A percentile compares a stretch with the other conserved stretches of the same genome.
These are phyloP conservation scores for Mrakia hoshinonis DNA, from an alignment of 768 basidiomycete genomes.

Conservation along the genomic window DNA sequence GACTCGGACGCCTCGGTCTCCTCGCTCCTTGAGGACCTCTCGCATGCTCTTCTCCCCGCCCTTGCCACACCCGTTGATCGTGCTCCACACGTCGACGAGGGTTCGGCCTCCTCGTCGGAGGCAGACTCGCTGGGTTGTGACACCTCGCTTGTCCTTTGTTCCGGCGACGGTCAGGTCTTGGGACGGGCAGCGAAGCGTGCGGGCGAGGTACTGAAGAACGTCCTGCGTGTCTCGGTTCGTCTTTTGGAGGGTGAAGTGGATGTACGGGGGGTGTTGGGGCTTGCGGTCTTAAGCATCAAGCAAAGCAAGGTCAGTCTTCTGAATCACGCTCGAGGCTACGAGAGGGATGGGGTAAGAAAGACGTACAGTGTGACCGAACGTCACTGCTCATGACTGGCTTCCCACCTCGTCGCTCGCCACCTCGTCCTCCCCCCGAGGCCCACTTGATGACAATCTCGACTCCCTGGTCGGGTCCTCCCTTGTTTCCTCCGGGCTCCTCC, in stretches of 20 bases:
- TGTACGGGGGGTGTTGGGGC: constrained; percentile 52
- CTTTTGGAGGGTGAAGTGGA: constrained; percentile 94
- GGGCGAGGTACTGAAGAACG: constrained; percentile 69
- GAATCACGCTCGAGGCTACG: no score
- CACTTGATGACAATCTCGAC: constrained; percentile 62
- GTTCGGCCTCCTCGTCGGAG: constrained; percentile 43
- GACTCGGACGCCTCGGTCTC: constrained; percentile 80
- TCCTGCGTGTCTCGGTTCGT: constrained; percentile 97
- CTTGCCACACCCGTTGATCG: constrained; percentile 34
- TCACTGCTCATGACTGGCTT: neutral
- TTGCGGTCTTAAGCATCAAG: constrained; percentile 15
- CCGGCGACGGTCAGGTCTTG: constrained; percentile 86
- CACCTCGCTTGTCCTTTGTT: constrained; percentile 96
- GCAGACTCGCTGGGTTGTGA: constrained; percentile 80
- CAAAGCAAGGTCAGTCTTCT: neutral
- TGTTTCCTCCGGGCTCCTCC: constrained; percentile 40
- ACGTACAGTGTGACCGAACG: constrained; percentile 1
- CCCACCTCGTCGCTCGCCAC: constrained; percentile 2
- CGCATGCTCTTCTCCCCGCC: constrained; percentile 29
- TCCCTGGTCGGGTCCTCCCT: constrained; percentile 4
- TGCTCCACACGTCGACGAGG: constrained; percentile 75
- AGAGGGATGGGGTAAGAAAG: neutral
- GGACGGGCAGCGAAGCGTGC: constrained; percentile 56
- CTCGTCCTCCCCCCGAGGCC: constrained; percentile 40
- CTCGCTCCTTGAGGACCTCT: constrained; percentile 60